Conservation (phyloP, 2,329 filamentous ascomycete genomes). For the Colletotrichum tropicale region DNA sequence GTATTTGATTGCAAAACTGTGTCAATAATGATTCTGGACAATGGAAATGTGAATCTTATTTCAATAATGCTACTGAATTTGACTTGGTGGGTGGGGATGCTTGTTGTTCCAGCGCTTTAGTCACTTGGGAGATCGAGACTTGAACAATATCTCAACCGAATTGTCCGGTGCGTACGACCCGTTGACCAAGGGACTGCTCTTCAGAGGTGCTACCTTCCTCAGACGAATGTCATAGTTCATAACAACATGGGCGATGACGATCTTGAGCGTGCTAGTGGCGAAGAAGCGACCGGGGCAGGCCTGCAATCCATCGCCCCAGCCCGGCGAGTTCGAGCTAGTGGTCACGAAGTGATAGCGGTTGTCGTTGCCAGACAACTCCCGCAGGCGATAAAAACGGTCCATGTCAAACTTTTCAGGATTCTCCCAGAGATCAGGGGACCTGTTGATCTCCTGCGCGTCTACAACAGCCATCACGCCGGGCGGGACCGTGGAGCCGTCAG, state of each 20-base stretch:
- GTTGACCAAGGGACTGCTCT: background rate
- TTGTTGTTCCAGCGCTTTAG: background rate
- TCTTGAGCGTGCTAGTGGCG: background rate
- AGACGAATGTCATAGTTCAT: background rate
- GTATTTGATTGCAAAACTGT: background rate
- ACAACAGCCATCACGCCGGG: background rate
- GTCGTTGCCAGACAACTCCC: background rate
- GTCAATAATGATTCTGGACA: fast-evolving
- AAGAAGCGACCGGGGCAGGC: background rate
- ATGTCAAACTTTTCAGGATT: background rate
- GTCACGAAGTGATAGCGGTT: background rate
- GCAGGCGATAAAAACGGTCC: background rate
- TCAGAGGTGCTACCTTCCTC: background rate
- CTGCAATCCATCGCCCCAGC: background rate
- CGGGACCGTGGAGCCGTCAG: background rate
- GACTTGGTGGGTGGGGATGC: fast-evolving
- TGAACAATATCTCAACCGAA: background rate
- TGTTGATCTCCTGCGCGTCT: background rate
- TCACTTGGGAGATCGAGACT: background rate
- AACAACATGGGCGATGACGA: background rate
- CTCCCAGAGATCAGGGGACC: background rate
- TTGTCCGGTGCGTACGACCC: background rate
- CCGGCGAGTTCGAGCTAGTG: background rate
- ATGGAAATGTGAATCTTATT: background rate
- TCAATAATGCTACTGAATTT: background rate